Conservation (phyloP, 1,139 yeast species). For the Kodamaea sp. region DNA sequence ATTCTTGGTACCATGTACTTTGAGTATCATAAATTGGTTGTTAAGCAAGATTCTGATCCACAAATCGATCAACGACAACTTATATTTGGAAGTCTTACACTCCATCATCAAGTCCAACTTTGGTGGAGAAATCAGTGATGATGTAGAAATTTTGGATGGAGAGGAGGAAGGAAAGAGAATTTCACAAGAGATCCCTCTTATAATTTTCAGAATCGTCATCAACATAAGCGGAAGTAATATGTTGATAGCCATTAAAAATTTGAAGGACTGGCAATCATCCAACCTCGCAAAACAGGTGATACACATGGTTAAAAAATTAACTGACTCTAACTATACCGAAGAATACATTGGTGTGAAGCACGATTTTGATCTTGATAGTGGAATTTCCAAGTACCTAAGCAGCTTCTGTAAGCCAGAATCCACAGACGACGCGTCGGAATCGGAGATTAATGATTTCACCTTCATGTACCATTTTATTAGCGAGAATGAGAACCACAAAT, state of each 20-base stretch:
- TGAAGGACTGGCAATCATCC: slow-evolving; percentile 18
- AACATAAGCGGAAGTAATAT: slow-evolving; percentile 25
- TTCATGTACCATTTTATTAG: slow-evolving; percentile 3
- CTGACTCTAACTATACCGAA: slow-evolving; percentile 15
- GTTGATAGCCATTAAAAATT: slow-evolving; percentile 16
- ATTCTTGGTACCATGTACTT: slow-evolving; percentile 42
- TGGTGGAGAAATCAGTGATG: slow-evolving; percentile 9
- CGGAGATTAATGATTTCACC: slow-evolving; percentile 2
- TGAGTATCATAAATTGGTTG: slow-evolving; percentile 38
- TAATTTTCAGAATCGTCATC: slow-evolving; percentile 28
- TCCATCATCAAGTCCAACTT: slow-evolving; percentile 28
- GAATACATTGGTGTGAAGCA: slow-evolving; percentile 2
- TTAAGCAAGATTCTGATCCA: slow-evolving; percentile 13
- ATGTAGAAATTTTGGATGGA: slow-evolving; percentile 9
- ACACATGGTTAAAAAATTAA: slow-evolving; percentile 12
- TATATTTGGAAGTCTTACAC: slow-evolving; percentile 20
- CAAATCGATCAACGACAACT: slow-evolving; percentile 8
- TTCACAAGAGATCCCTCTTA: slow-evolving; percentile 17
- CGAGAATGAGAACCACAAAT: slow-evolving; percentile 5
- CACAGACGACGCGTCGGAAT: background rate
- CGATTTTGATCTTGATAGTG: slow-evolving; percentile 6
- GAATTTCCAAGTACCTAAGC: slow-evolving; percentile 10
- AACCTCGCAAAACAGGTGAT: slow-evolving; percentile 18
- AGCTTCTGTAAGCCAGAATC: slow-evolving; percentile 7
- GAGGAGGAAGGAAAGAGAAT: slow-evolving; percentile 8